Percentiles rank a stretch among this genome's conserved stretches.
These are phyloP conservation scores for Sugiyamaella boreocaroliniensis DNA, from an alignment of 805 yeast genomes.

Conservation along the genomic window DNA sequence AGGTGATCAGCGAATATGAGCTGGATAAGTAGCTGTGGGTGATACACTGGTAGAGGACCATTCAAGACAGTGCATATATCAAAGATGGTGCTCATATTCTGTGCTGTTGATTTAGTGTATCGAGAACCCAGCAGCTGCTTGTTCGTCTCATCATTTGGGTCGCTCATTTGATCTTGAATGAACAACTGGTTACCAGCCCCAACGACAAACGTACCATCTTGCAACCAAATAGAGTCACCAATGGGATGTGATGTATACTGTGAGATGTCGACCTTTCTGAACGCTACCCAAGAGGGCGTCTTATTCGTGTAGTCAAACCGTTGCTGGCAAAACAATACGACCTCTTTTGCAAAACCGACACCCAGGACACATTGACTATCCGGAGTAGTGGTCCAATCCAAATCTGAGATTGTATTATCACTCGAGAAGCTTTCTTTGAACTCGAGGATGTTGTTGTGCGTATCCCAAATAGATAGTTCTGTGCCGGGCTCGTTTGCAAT, in stretches of 20 bases:
- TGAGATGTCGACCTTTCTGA: constrained; percentile 64
- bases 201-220: constrained; percentile 68
- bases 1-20: constrained; percentile 56
- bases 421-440: constrained; percentile 39
- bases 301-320: constrained; percentile 83
- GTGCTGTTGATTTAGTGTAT: constrained; percentile 18
- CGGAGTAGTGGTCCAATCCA: constrained; percentile 80
- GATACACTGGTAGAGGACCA: constrained; percentile 86
- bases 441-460: constrained; percentile 59
- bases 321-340: constrained; percentile 68
- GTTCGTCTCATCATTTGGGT: constrained; percentile 47
- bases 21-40: constrained; percentile 83
- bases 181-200: constrained; percentile 89
- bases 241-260: constrained; percentile 70
- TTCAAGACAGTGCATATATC: constrained; percentile 71
- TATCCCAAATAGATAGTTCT: constrained; percentile 72
- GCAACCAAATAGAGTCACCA: constrained; percentile 86
- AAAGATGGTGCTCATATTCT: constrained; percentile 37
- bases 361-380: constrained; percentile 67
- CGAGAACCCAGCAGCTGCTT: constrained; percentile 52
- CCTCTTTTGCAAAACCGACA: constrained; percentile 60
- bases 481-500: constrained; percentile 51
- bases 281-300: constrained; percentile 68
- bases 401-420: constrained; percentile 45
- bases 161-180: constrained; percentile 64